Evolutionary conservation across 108 stramenopile genomes (phyloP), one percentile per base, ranked within the genome.

Genomic region (Cyclotella atomus): DNA sequence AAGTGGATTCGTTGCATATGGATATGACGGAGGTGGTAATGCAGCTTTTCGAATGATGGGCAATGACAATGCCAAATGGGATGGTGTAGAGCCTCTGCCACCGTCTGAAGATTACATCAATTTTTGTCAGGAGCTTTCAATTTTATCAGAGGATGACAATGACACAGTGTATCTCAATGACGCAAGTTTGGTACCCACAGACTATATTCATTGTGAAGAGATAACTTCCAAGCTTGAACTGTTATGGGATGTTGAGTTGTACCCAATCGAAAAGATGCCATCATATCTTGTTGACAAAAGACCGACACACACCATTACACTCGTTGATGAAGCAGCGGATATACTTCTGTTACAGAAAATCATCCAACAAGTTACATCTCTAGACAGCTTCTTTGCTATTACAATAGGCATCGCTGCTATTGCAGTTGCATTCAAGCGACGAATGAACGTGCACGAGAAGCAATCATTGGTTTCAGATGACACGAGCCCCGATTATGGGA

Each of bases 1-100:
- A 23, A 52, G 52, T 52, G 52, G 52, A 23, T 52, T 52, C 52
- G 24, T 52, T 23, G 52, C 52, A 2, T 52, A 52, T 5, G 52
- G 52, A 23, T 52, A 52, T 23, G 52, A 52, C 24, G 52, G 52
- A 21, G 52, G 52, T 52, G 52, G 52, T 9, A 52, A 52, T 52
- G 52, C 4, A 23, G 52, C 52, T 3, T 52, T 52, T 23, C 52
- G 52, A 23, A 52, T 52, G 52, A 52, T 52, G 52, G 52, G 52
- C 10, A 23, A 23, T 52, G 52, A 52, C 21, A 52, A 52, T 52
- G 1, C 5, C 2, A 52, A 23, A 23, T 52, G 52, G 52, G 52
- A 52, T 23, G 52, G 52, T 1, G 21, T 52, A 10, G 52, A 52
- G 21, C 52, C 52, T 23, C 52, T 52, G 20, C 52, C 52, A 5